Percentiles rank a stretch among this genome's conserved stretches.
Evolutionary conservation across 2,329 filamentous ascomycete genomes (phyloP).

Genomic region (Epicoccum nigrum): DNA sequence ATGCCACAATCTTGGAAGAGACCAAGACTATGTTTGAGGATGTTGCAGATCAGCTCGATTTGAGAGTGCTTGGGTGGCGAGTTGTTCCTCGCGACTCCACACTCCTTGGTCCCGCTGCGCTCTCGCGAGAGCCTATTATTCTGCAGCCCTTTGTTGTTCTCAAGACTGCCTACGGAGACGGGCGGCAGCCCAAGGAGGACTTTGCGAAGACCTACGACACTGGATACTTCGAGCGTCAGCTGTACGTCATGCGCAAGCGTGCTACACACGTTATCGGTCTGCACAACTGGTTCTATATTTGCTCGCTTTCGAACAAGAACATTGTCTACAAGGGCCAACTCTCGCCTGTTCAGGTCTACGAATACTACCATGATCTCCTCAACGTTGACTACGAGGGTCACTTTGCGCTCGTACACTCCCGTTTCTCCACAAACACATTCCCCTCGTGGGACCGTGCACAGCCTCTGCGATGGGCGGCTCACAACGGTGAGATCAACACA

Average conservation of each 20-base stretch:
- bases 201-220: constrained; percentile 84
- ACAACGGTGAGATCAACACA: constrained; percentile 99
- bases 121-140: constrained; percentile 93
- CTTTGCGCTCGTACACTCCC: constrained; percentile 94
- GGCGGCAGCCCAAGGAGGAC: constrained; percentile 76
- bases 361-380: constrained; percentile 96
- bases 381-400: constrained; percentile 97
- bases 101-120: constrained; percentile 88
- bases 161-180: constrained; percentile 80
- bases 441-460: constrained; percentile 98
- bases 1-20: constrained; percentile 85
- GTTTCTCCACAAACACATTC: constrained; percentile 98
- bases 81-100: constrained; percentile 92
- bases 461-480: constrained; percentile 92
- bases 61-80: constrained; percentile 95
- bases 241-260: constrained; percentile 93
- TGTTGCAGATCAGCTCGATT: constrained; percentile 82
- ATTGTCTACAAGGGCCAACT: constrained; percentile 99
- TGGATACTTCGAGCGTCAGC: constrained; percentile 85
- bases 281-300: constrained; percentile 99
- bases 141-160: constrained; percentile 95
- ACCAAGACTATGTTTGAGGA: constrained; percentile 94
- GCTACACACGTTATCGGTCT: constrained; percentile 93
- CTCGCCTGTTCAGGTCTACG: constrained; percentile 92
- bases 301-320: constrained; percentile 95